Conservation (phyloP, 2,329 filamentous ascomycete genomes). For the Trichoderma hamatum region DNA sequence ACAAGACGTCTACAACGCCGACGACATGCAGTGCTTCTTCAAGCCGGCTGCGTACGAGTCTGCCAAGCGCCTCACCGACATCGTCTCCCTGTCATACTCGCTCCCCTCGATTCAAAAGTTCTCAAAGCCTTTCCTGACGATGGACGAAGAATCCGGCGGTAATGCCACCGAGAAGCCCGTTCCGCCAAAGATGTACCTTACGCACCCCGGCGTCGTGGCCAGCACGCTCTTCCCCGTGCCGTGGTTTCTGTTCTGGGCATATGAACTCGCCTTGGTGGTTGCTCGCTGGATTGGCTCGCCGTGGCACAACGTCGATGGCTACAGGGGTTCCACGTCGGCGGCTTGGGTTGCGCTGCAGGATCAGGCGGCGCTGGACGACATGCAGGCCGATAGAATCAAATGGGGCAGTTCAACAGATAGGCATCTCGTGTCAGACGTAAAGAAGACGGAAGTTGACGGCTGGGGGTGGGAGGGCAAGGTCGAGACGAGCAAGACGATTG, state of each 20-base stretch:
- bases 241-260: slow-evolving; percentile 68
- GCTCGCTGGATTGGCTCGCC: slow-evolving; percentile 79
- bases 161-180: slow-evolving; percentile 32
- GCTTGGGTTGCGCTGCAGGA: slow-evolving; percentile 77
- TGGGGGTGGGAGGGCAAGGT: slow-evolving; percentile 74
- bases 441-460: slow-evolving; percentile 80
- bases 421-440: slow-evolving; percentile 61
- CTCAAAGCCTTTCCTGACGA: slow-evolving; percentile 59
- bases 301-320: slow-evolving; percentile 81
- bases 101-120: slow-evolving; percentile 65
- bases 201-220: slow-evolving; percentile 84
- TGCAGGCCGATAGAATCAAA: slow-evolving; percentile 64
- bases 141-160: slow-evolving; percentile 29
- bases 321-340: slow-evolving; percentile 74
- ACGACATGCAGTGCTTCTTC: slow-evolving; percentile 76
- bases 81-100: slow-evolving; percentile 73
- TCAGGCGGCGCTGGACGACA: slow-evolving; percentile 62
- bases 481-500: slow-evolving; percentile 48
- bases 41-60: slow-evolving; percentile 75
- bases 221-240: slow-evolving; percentile 80
- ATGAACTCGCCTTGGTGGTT: slow-evolving; percentile 69
- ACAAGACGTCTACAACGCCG: slow-evolving; percentile 55
- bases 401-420: slow-evolving; percentile 79
- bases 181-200: slow-evolving; percentile 70
- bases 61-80: slow-evolving; percentile 83